Evolutionary conservation across 78 protist genomes (phyloP).

Genomic region (Dictyostelium firmibasis): DNA sequence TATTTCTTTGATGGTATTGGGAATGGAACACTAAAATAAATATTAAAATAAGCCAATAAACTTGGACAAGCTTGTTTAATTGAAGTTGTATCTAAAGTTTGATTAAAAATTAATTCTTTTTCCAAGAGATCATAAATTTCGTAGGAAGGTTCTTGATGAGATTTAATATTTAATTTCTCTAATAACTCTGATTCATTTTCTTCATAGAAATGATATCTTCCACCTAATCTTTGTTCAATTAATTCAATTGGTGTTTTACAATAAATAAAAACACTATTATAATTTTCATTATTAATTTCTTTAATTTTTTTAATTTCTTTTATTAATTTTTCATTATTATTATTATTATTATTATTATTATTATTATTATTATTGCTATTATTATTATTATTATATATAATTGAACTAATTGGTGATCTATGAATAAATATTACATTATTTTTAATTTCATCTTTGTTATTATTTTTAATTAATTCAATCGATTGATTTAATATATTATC

Average conservation of each 20-base stretch:
- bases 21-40: slow-evolving; percentile 6
- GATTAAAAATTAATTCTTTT: not conserved
- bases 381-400: slow-evolving; percentile 1
- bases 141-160: not conserved
- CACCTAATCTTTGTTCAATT: slow-evolving; percentile 64
- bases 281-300: not conserved
- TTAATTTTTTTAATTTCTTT: not conserved
- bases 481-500: not conserved
- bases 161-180: not conserved
- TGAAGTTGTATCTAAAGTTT: slow-evolving; percentile 55
- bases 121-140: not conserved
- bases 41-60: slow-evolving; percentile 55
- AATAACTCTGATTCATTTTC: not conserved
- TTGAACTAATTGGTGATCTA: slow-evolving; percentile 60
- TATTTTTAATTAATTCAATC: not conserved
- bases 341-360: not conserved
- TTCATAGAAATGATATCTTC: slow-evolving; percentile 46
- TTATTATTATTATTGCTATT: not conserved
- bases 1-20: not conserved
- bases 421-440: slow-evolving; percentile 43
- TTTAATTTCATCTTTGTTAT: not conserved
- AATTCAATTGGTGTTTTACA: slow-evolving; percentile 69
- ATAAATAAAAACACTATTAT: slow-evolving; percentile 20
- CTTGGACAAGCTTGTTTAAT: slow-evolving; percentile 74
- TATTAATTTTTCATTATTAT: not conserved